phyloP scores from a whole-genome alignment of 306 rosid species.

The Trifolium dubium region DNA sequence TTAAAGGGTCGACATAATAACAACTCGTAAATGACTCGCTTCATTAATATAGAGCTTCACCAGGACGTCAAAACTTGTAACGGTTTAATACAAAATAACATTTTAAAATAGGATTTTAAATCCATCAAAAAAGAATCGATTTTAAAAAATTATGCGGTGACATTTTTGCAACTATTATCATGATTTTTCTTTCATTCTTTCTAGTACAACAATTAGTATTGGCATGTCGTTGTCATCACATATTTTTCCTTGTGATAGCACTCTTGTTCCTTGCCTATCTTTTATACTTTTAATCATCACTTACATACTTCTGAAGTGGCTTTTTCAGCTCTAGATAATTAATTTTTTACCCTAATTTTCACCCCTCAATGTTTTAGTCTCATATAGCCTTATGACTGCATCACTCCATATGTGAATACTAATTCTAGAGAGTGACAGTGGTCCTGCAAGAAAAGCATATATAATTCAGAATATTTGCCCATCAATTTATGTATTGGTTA shows the following conservation, averaged over 20 bases:
- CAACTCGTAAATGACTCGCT: no score
- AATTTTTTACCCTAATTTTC: not conserved
- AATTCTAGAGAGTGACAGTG: conserved; percentile 36
- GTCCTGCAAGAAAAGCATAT: conserved; percentile 30
- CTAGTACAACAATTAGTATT: no score
- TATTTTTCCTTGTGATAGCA: not conserved
- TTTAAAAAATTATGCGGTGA: no score
- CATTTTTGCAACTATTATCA: no score
- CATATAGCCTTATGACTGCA: conserved; percentile 1
- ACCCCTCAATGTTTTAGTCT: conserved; percentile 21
- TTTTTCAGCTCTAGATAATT: not conserved
- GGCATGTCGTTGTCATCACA: not conserved
- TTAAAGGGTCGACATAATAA: no score
- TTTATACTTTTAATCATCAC: not conserved
- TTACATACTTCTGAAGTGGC: not conserved
- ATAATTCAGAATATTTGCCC: not conserved
- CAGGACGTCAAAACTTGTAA: no score
- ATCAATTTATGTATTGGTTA: conserved; percentile 2
- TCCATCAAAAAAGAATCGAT: no score
- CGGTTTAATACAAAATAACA: no score
- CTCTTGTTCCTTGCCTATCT: not conserved
- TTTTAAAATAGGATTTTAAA: no score
- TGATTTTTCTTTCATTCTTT: no score
- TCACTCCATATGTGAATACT: conserved; percentile 33
- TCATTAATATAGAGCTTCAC: no score